phyloP scores from a whole-genome alignment of 2,329 filamentous ascomycete species.

The Shiraia bambusicola region DNA sequence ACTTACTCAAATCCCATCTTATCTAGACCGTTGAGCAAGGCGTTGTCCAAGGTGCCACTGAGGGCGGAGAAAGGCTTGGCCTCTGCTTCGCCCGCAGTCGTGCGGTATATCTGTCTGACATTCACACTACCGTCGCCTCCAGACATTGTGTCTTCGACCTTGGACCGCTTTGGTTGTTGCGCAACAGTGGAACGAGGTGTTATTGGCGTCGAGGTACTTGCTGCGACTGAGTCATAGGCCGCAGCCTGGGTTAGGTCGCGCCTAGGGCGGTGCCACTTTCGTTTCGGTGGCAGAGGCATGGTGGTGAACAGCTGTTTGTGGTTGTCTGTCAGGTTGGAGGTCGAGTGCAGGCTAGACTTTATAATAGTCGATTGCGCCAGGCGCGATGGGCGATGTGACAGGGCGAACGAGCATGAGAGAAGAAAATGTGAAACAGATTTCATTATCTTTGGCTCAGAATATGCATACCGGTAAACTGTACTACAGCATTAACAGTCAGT shows the following conservation, averaged over 20 bases:
- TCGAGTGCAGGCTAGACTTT: constrained; percentile 12
- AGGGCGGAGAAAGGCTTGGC: constrained; percentile 33
- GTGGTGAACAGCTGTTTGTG: constrained; percentile 14
- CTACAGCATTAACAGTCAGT: constrained; percentile 11
- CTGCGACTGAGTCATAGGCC: constrained; percentile 2
- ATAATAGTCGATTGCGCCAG: constrained; percentile 24
- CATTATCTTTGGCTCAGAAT: constrained; percentile 23
- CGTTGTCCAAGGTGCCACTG: constrained; percentile 25
- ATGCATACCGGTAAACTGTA: constrained; percentile 21
- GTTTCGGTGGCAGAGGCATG: constrained; percentile 29
- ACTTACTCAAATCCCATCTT: constrained; percentile 43
- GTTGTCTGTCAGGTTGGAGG: constrained; percentile 12
- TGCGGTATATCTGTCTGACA: constrained; percentile 27
- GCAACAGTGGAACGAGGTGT: constrained; percentile 17
- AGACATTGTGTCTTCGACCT: constrained; percentile 13
- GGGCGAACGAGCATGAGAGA: constrained; percentile 18
- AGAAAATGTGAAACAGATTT: constrained; percentile 27
- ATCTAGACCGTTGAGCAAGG: constrained; percentile 35
- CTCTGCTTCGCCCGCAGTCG: constrained; percentile 21
- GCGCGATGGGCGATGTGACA: constrained; percentile 19
- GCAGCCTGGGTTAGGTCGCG: constrained; percentile 7
- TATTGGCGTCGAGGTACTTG: constrained; percentile 1
- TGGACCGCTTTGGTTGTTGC: constrained; percentile 29
- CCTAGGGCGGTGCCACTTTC: constrained; percentile 24
- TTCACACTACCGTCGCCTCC: constrained; percentile 15